Conservation (phyloP, 2,329 filamentous ascomycete genomes). For the Spiromastix sp. region DNA sequence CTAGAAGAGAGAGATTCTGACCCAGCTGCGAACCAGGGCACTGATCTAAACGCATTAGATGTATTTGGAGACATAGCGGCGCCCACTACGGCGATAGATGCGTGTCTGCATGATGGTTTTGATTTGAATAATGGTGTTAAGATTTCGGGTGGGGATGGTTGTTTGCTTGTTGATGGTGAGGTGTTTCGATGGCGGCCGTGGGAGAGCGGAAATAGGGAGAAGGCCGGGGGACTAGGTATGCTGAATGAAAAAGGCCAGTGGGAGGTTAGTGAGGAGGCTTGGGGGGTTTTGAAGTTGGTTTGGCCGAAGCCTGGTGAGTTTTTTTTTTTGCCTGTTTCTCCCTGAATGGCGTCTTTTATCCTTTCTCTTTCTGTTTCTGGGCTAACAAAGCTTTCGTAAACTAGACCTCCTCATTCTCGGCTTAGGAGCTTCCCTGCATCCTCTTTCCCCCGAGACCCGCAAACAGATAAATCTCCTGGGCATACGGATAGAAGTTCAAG, state of each 20-base stretch:
- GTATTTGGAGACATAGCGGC: slow-evolving; percentile 65
- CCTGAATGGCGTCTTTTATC: slow-evolving; percentile 4
- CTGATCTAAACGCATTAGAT: slow-evolving; percentile 64
- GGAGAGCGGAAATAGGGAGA: slow-evolving; percentile 34
- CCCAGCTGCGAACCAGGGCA: slow-evolving; percentile 2
- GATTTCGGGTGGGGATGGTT: slow-evolving; percentile 58
- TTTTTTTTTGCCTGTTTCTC: slow-evolving; percentile 5
- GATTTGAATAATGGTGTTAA: slow-evolving; percentile 70
- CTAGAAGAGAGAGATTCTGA: too few species aligned
- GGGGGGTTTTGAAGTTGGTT: slow-evolving; percentile 64
- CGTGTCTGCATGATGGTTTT: slow-evolving; percentile 75
- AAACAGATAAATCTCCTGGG: slow-evolving; percentile 65
- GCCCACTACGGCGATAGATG: slow-evolving; percentile 74
- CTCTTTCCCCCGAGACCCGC: slow-evolving; percentile 65
- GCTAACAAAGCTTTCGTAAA: slow-evolving; percentile 7
- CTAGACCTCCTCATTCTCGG: slow-evolving; percentile 83
- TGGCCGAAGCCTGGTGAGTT: slow-evolving; percentile 80
- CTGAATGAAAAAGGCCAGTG: slow-evolving; percentile 72
- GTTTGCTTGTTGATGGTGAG: slow-evolving; percentile 74
- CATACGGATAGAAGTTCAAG: slow-evolving; percentile 76
- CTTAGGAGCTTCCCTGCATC: slow-evolving; percentile 63
- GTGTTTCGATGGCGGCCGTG: slow-evolving; percentile 85
- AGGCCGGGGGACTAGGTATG: slow-evolving; percentile 35
- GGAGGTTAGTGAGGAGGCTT: slow-evolving; percentile 59
- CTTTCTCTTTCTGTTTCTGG: slow-evolving; percentile 3